These are phyloP conservation scores for Austroboletus niveus DNA, from an alignment of 1,284 basidiomycete species.

Conservation along the genomic window DNA sequence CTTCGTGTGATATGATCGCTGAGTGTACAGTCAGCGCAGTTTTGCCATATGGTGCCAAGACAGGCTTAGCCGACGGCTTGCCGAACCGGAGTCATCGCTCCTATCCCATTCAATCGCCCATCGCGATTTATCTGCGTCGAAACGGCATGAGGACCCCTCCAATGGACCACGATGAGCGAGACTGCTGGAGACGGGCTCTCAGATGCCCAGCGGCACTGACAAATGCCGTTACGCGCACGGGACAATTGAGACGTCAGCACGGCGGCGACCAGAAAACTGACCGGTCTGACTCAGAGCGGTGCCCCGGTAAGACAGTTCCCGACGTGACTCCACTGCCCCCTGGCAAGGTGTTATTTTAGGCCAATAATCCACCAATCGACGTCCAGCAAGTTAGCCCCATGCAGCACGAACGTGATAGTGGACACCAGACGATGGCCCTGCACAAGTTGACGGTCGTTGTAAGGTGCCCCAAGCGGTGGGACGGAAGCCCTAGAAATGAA, in stretches of 20 bases:
- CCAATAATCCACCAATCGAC: not conserved
- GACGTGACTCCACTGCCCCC: not conserved
- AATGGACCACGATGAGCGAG: not conserved
- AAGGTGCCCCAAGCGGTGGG: not conserved
- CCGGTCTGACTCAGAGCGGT: conserved; percentile 18
- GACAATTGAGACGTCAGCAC: not conserved
- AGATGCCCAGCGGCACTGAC: not conserved
- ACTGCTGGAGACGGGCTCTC: not conserved
- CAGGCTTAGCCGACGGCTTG: conserved; percentile 13
- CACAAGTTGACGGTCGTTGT: not conserved
- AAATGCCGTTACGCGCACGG: not conserved
- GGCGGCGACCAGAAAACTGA: conserved; percentile 9
- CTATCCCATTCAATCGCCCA: not conserved
- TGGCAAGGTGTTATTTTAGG: not conserved
- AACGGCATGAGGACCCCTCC: not conserved
- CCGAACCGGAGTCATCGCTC: not conserved
- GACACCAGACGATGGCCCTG: not conserved
- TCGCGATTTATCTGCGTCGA: not conserved
- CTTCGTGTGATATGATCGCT: conserved; percentile 7
- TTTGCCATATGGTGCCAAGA: conserved; percentile 1
- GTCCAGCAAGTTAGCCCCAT: not conserved
- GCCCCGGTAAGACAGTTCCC: not conserved
- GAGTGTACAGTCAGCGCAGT: conserved; percentile 3
- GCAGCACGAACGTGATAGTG: not conserved
- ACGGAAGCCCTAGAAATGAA: not conserved